phyloP scores from a whole-genome alignment of 163 green algal genomes.

The Scenedesmus sp. region DNA sequence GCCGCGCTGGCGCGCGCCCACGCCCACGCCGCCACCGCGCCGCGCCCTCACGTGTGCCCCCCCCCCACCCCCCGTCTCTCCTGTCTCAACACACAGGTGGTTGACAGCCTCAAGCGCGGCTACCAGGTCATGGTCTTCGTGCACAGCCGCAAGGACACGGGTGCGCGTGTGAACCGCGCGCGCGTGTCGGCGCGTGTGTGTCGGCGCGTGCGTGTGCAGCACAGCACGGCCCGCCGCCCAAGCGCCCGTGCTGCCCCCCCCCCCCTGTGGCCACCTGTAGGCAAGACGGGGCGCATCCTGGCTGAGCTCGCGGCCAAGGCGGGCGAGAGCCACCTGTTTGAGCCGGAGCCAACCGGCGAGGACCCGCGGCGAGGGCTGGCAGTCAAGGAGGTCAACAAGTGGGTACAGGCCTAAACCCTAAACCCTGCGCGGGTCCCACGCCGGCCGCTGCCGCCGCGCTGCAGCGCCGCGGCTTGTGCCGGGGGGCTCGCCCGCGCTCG shows the following conservation, averaged over 20 bases:
- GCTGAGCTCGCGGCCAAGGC: conserved; percentile 37
- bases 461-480: conserved; percentile 1
- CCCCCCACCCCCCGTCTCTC: too few species aligned
- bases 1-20: background rate
- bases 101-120: conserved; percentile 80
- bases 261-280: too few species aligned
- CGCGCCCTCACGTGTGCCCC: background rate
- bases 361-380: conserved; percentile 57
- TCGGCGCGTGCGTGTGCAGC: too few species aligned
- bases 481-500: too few species aligned
- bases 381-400: conserved; percentile 81
- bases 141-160: conserved; percentile 97
- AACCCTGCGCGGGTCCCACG: too few species aligned
- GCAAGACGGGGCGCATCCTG: conserved; percentile 31
- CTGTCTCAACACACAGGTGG: too few species aligned
- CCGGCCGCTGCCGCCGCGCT: background rate
- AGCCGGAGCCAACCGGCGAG: conserved; percentile 26
- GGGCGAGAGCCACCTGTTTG: conserved; percentile 36
- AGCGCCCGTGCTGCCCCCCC: too few species aligned
- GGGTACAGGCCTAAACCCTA: too few species aligned
- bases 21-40: background rate
- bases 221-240: too few species aligned
- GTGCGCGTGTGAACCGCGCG: too few species aligned
- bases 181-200: background rate
- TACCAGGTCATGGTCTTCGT: conserved; percentile 99